Base-by-base conservation (phyloP, 163 green algal genomes). In the Scenedesmus sp. region DNA sequence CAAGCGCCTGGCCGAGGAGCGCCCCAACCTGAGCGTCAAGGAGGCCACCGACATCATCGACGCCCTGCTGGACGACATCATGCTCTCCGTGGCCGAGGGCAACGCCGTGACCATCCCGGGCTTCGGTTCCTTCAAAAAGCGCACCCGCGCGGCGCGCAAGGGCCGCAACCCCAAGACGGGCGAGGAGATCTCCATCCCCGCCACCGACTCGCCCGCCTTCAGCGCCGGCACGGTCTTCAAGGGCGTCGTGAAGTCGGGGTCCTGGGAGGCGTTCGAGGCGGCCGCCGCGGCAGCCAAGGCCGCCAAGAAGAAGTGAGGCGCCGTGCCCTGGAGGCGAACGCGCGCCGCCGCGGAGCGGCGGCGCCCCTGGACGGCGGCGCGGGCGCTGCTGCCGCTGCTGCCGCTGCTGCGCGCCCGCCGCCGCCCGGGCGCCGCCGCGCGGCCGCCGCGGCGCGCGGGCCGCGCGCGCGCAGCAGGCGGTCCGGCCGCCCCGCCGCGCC, bases 101-200 rank as follows among this genome's bases (percentile, higher is more conserved):
- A 20, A 89, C 11, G 80, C 83, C 69, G 86, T 91, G 24, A 60
- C 64, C 7, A 80, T 91, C 70, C 48, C 62, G 28, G 87, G 87
- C 57, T 92, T 92, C 58, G 88, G 88, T 45, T 81, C 60, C 13
- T 92, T 90, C 51, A 81, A 92, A 79, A 53, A 44, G 36, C 72
- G 60, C 3, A 24, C 58, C n/a, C 60, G 76, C 26, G 60, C 70
- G 2, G 87, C 84, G 26, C 84, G 87, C 66, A 72, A 70, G 24
- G 87, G 87, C n/a, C 82, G 87, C 26, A 92, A 92, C 80, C 87
- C 87, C 6, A 0, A 64, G 28, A 92, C 87, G 5, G 87, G 87
- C 17, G 87, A 71, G 22, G 15, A 33, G 39, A 28, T 92, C 10
- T 11, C 76, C 44, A 90, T 92, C 39, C 26, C 77, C 2, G 87